Evolutionary conservation across 2,329 filamentous ascomycete species (phyloP).

Genomic region (Chalara sp.): DNA sequence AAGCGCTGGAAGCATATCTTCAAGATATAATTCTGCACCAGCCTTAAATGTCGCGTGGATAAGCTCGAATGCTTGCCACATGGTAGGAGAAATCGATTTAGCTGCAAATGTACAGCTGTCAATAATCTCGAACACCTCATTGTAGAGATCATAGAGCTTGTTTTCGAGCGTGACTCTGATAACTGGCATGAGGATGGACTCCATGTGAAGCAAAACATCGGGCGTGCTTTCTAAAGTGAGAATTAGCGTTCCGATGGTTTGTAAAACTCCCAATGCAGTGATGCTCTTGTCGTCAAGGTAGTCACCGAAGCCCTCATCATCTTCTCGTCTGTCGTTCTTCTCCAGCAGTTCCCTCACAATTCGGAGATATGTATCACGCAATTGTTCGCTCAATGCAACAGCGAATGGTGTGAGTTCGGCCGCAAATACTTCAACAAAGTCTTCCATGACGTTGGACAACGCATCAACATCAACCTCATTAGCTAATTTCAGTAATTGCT

Average conservation of each 20-base stretch:
- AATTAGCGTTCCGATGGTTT: conserved; percentile 96
- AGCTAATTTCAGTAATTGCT: conserved; percentile 90
- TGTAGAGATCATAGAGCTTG: conserved; percentile 96
- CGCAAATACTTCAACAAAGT: conserved; percentile 99
- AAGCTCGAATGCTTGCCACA: conserved; percentile 98
- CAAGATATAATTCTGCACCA: conserved; percentile 91
- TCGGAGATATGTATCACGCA: conserved; percentile 90
- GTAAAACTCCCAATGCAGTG: conserved; percentile 88
- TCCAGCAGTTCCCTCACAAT: conserved; percentile 90
- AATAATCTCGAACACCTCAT: conserved; percentile 98
- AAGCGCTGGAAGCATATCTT: conserved; percentile 96
- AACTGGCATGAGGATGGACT: conserved; percentile 94
- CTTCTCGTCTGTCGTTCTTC: conserved; percentile 71
- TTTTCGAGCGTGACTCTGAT: conserved; percentile 95
- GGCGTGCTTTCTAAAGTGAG: conserved; percentile 95
- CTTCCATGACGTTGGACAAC: conserved; percentile 97
- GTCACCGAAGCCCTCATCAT: conserved; percentile 75
- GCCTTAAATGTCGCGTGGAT: conserved; percentile 97
- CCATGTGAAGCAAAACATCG: conserved; percentile 88
- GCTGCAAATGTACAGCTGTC: conserved; percentile 98
- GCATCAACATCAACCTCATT: conserved; percentile 98
- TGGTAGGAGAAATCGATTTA: conserved; percentile 88
- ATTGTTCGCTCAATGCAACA: conserved; percentile 89
- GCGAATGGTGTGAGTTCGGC: conserved; percentile 94
- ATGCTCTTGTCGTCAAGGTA: conserved; percentile 98